Evolutionary conservation across 331 rosid species (phyloP), one percentile per base, ranked within the genome.

Genomic region (Rosa hybrid): DNA sequence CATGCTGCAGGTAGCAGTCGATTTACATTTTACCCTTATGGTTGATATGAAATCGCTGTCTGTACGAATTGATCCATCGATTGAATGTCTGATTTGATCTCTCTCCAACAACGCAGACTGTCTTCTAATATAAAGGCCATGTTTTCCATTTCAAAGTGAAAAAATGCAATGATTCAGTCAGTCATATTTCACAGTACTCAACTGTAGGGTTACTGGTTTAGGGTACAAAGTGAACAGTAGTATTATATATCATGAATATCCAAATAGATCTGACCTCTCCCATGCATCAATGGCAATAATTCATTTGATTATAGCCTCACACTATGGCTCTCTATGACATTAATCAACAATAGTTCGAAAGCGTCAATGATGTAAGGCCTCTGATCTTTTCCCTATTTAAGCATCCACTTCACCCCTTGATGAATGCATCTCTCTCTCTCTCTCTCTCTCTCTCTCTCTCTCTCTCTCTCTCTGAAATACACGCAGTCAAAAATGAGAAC

Each of bases 371-470:
- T 49, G 78, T 82, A 23, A 69, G 81, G 77, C 75, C 63, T 50
- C 18, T 18, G 11, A 13, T 45, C 1, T 3, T 20, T 78, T 77
- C 57, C 81, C 89, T 84, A 86, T 87, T 87, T 86, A 89, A 86
- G 42, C 84, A 49, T 50, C 72, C 41, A 12, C 73, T 68, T 56
- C 20, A 25, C 3, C 20, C 12, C 80, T 51, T 67, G 70, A 60
- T 39, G 27, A 70, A 27, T 7, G 23, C 69, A 45, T 38, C 6
- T 45, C 62, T 57, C 41, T 38, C 20, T 63, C 57, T 75, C 59
- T n/a, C n/a, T n/a, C n/a, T n/a, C n/a, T n/a, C n/a, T 77, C 64
- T 53, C 25, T 81, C 77, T 68, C 71, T 62, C n/a, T 82, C 48
- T 4, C 30, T 75, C 44, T 71, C 77, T 73, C 30, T 50, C 63